Evolutionary conservation across 495 filamentous ascomycete genomes (phyloP).

Genomic region (Cladorrhinum samala): DNA sequence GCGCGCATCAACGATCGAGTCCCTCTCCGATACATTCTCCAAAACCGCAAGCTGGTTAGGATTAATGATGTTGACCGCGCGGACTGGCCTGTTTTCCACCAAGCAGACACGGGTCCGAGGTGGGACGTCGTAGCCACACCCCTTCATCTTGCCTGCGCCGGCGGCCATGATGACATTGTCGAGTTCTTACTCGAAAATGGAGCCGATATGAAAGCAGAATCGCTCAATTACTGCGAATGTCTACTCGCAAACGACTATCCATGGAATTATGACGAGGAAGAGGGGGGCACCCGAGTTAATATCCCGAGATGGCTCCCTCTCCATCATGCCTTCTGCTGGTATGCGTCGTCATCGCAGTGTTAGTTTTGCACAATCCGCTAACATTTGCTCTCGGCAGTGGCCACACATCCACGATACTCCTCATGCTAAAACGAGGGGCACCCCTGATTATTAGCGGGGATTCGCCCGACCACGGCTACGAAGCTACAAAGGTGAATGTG

Average conservation of each 20-base stretch:
- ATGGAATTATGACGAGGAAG: neutral
- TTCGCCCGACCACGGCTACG: too few species aligned
- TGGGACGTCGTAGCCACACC: too few species aligned
- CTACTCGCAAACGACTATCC: neutral
- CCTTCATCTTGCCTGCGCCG: conserved; percentile 3
- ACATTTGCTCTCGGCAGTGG: too few species aligned
- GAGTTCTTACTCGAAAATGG: conserved; percentile 9
- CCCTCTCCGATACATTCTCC: neutral
- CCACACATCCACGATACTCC: neutral
- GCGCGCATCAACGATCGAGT: neutral
- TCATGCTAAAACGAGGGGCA: neutral
- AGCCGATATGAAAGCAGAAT: neutral
- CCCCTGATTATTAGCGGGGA: neutral
- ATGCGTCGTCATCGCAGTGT: too few species aligned
- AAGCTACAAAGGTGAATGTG: neutral
- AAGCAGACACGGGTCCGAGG: neutral
- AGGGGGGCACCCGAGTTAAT: neutral
- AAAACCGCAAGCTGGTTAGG: neutral
- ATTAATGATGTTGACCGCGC: neutral
- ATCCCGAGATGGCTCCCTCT: conserved; percentile 8
- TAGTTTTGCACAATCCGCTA: too few species aligned
- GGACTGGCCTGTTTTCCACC: neutral
- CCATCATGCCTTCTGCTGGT: conserved; percentile 4
- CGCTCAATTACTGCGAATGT: conserved; percentile 2
- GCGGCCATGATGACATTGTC: conserved; percentile 7